Percentiles rank a stretch among this genome's conserved stretches.
These are phyloP conservation scores for Botrytis fragariae DNA, from an alignment of 2,329 filamentous ascomycete genomes.

Conservation along the genomic window DNA sequence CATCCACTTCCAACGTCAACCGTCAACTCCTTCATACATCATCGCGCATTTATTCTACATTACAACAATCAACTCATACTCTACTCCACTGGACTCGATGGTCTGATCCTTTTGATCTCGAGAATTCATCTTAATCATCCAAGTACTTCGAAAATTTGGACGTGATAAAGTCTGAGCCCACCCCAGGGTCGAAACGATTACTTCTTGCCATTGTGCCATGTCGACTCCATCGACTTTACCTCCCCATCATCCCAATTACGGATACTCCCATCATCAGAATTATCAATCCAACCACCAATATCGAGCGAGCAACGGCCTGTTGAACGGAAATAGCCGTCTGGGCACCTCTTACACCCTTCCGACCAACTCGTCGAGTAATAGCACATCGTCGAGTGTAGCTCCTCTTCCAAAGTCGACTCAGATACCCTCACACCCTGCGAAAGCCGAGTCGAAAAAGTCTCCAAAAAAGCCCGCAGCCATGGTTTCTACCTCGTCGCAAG, in stretches of 20 bases:
- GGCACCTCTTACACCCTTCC: slow-evolving; percentile 36
- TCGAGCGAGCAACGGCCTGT: slow-evolving; percentile 44
- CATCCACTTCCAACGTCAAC: slow-evolving; percentile 19
- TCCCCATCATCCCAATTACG: slow-evolving; percentile 64
- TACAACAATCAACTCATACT: slow-evolving; percentile 5
- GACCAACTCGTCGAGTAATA: slow-evolving; percentile 36
- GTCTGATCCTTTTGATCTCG: background rate
- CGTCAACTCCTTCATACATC: slow-evolving; percentile 12
- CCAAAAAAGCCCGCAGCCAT: slow-evolving; percentile 39
- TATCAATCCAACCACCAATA: slow-evolving; percentile 55
- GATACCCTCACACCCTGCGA: slow-evolving; percentile 24
- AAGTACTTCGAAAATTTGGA: slow-evolving; percentile 8
- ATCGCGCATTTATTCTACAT: slow-evolving; percentile 12
- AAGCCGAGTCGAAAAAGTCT: slow-evolving; percentile 24
- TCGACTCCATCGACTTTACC: slow-evolving; percentile 77
- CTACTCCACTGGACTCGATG: slow-evolving; percentile 8
- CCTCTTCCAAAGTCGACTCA: slow-evolving; percentile 31
- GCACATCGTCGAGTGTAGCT: slow-evolving; percentile 30
- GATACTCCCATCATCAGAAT: slow-evolving; percentile 55
- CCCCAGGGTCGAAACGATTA: slow-evolving; percentile 27
- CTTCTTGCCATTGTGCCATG: slow-evolving; percentile 49
- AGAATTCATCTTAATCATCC: background rate
- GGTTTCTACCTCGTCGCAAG: slow-evolving; percentile 32
- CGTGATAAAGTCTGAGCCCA: slow-evolving; percentile 21
- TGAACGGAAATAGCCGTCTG: slow-evolving; percentile 37